Evolutionary conservation across 495 filamentous ascomycete genomes (phyloP), one percentile per base, ranked within the genome.

Genomic region (Penicillium fimorum): DNA sequence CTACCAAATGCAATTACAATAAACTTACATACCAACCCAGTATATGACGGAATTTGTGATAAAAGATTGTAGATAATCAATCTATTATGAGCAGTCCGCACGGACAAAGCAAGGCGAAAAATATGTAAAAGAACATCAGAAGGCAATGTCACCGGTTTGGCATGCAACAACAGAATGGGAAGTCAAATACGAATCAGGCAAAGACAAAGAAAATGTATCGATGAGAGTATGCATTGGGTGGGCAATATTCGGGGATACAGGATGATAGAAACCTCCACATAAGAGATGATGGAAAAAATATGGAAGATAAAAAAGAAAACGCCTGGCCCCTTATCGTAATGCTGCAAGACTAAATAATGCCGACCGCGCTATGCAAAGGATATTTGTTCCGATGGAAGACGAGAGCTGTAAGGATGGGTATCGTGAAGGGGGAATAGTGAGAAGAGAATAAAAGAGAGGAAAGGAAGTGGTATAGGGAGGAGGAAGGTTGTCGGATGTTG

Each of bases 321-420:
- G 70, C 72, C 72, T 62, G 60, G 61, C 58, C 52, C 44, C 56
- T 56, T 52, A 50, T 73, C 66, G 66, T 74, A 67, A 76, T 72
- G 69, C 61, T 67, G 66, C 61, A 70, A 68, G 59, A 65, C 64
- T 60, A 66, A 67, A 68, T 44, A 58, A 72, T 72, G 72, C 72
- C 65, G 70, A 72, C 69, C 75, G 57, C 75, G 73, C 75, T 77
- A 77, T 77, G 75, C 75, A 76, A 76, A 71, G 59, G 50, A 52
- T 41, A 55, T 59, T 66, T 60, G 30, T 58, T 63, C 49, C 46
- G 60, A 56, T 55, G 42, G 51, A 66, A 66, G 59, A 59, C 45
- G 59, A 64, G 53, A 60, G 58, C 57, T 58, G 43, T 63, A 66
- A 62, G 55, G 58, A 62, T 67, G 60, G 64, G 64, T 67, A 67